Percentiles rank a stretch among this genome's conserved stretches.
phyloP scores from a whole-genome alignment of 805 yeast genomes.

The Komagataella pastoris region DNA sequence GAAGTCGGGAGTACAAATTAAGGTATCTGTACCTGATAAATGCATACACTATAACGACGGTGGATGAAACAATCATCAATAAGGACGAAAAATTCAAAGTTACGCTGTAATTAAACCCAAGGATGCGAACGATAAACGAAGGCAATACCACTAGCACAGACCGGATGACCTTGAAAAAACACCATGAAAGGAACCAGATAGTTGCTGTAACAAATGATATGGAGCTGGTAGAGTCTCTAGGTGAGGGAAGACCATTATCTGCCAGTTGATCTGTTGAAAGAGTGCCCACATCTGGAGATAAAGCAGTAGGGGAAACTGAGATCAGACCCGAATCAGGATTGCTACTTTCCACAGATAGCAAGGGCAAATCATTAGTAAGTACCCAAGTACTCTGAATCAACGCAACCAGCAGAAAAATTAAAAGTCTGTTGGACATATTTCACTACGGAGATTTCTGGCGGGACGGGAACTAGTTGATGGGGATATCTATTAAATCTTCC shows the following conservation, averaged over 20 bases:
- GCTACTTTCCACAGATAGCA: not conserved
- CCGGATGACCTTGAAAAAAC: constrained; percentile 6
- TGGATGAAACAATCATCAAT: constrained; percentile 16
- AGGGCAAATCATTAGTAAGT: not conserved
- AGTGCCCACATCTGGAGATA: not conserved
- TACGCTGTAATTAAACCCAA: constrained; percentile 33
- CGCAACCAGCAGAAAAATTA: not conserved
- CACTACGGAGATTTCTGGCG: not conserved
- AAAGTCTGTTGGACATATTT: not conserved
- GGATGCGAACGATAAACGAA: constrained; percentile 11
- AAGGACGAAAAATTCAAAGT: constrained; percentile 38
- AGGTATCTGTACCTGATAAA: constrained; percentile 50
- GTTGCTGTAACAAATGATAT: constrained; percentile 6
- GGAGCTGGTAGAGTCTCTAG: not conserved
- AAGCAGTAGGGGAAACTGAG: not conserved
- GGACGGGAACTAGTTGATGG: not conserved
- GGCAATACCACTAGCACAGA: constrained; percentile 9
- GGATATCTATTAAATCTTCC: not conserved
- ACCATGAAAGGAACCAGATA: constrained; percentile 9
- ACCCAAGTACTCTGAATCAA: not conserved
- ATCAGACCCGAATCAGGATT: not conserved
- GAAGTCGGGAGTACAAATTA: constrained; percentile 47
- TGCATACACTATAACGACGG: constrained; percentile 24
- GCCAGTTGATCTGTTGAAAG: not conserved
- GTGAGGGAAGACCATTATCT: not conserved